Base-by-base conservation (phyloP, 2,329 filamentous ascomycete genomes). In the Amphichorda felina region DNA sequence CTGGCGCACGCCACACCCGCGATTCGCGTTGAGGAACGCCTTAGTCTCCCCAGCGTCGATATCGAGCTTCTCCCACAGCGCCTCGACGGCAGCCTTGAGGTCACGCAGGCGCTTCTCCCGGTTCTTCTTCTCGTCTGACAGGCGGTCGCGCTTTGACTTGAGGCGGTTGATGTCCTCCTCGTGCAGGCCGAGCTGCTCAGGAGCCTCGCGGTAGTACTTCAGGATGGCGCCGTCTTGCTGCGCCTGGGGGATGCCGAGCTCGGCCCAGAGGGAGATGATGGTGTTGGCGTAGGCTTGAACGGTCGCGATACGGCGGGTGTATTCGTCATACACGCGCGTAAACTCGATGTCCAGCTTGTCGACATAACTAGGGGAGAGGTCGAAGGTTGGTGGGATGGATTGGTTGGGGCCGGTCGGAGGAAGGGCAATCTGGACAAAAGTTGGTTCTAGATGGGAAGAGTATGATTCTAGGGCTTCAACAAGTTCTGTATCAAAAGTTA, bases 281-380 rank as follows among this genome's bases (percentile, higher is more conserved):
- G 91, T 78, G 49, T 94, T 83, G 28, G 77, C 79, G 3, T 85
- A 59, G 15, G 76, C 61, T 56, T 85, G 77, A 11, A 96, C 87
- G 0, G 74, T 75, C 21, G 72, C 71, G 30, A 94, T 69, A 33
- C 91, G 83, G 45, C 79, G 82, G 30, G 80, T 86, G 60, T 96
- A 98, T 62, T 98, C 93, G 50, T 96, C 87, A 58, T 96, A 96
- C 15, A 98, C 85, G 40, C 87, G 77, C 9, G 85, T 86, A 53
- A 96, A 98, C 58, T 98, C 91, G 36, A 72, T 70, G 54, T 98
- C 89, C 15, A 98, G 73, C 38, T 80, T 78, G 41, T 83, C 75
- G 36, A 95, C 83, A 50, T 96, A 98, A 4, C 80, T 70, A 0
- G 84, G 78, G 0, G 89, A 95, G n/a, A 98, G 75, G 50, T 96